A percentile compares a stretch with the other conserved stretches of the same genome.
These are phyloP conservation scores for Hanseniaspora valbyensis DNA, from an alignment of 805 yeast genomes.

Conservation along the genomic window DNA sequence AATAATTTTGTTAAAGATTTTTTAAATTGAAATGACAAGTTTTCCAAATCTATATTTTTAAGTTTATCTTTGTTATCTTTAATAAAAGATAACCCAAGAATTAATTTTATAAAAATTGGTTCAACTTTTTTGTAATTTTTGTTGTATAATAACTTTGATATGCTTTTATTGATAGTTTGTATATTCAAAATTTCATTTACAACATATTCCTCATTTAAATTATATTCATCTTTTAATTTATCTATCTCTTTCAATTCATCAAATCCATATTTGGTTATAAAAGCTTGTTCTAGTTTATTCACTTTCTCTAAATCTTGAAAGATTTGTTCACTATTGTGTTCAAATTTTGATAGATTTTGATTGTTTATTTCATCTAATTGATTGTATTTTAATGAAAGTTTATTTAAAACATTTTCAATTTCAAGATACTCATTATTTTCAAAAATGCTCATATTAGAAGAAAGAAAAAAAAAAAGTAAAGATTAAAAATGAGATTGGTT, in stretches of 20 bases:
- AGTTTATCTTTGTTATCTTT: not conserved
- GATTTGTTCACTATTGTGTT: not conserved
- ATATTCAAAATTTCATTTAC: slow-evolving; percentile 1
- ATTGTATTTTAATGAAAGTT: not conserved
- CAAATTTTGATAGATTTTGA: not conserved
- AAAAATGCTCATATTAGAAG: too few relatives aligned
- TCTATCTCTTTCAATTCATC: not conserved
- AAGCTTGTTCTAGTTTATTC: not conserved
- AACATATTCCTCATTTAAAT: slow-evolving; percentile 3
- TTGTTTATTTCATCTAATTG: not conserved
- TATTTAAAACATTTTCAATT: slow-evolving; percentile 3
- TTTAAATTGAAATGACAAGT: slow-evolving; percentile 5
- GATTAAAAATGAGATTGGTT: too few relatives aligned
- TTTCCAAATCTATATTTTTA: not conserved
- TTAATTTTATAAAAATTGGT: not conserved
- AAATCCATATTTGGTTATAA: not conserved
- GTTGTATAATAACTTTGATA: not conserved
- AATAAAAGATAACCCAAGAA: not conserved
- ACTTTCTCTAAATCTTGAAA: not conserved
- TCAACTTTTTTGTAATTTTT: not conserved
- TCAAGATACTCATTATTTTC: slow-evolving; percentile 7
- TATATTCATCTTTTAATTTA: not conserved
- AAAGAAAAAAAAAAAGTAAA: too few relatives aligned
- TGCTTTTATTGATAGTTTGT: not conserved
- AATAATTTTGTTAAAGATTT: not conserved